Evolutionary conservation across 2,329 filamentous ascomycete species (phyloP).

Genomic region (Simplicillium sp.): DNA sequence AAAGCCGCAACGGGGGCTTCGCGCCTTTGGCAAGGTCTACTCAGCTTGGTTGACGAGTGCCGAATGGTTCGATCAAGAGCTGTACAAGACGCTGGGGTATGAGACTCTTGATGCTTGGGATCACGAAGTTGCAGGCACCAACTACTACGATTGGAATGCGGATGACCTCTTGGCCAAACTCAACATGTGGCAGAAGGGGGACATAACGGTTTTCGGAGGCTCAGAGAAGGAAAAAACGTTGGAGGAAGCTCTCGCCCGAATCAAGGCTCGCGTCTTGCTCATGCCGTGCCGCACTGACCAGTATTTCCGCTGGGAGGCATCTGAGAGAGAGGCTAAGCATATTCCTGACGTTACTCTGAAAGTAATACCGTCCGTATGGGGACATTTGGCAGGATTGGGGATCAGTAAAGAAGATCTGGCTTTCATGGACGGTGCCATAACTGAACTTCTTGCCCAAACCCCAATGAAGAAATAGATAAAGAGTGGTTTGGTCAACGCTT

Average conservation of each 20-base stretch:
- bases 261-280: conserved; percentile 53
- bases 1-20: conserved; percentile 24
- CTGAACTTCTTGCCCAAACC: conserved; percentile 13
- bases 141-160: conserved; percentile 28
- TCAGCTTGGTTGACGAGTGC: conserved; percentile 35
- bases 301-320: conserved; percentile 44
- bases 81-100: conserved; percentile 26
- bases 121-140: conserved; percentile 15
- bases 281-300: conserved; percentile 55
- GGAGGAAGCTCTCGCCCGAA: conserved; percentile 43
- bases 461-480: too few species aligned
- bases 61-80: conserved; percentile 31
- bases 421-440: conserved; percentile 21
- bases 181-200: conserved; percentile 34
- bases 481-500: too few species aligned
- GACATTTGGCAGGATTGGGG: conserved; percentile 24
- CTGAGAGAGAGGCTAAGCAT: conserved; percentile 18
- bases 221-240: conserved; percentile 21
- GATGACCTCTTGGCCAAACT: conserved; percentile 31
- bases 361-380: conserved; percentile 25
- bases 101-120: conserved; percentile 26
- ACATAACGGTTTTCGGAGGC: conserved; percentile 18
- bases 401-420: conserved; percentile 15
- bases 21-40: conserved; percentile 35
- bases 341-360: conserved; percentile 18